Percentiles rank a stretch among this genome's conserved stretches.
Evolutionary conservation across 768 basidiomycete species (phyloP).

Genomic region (Pulveroboletus ravenelii): DNA sequence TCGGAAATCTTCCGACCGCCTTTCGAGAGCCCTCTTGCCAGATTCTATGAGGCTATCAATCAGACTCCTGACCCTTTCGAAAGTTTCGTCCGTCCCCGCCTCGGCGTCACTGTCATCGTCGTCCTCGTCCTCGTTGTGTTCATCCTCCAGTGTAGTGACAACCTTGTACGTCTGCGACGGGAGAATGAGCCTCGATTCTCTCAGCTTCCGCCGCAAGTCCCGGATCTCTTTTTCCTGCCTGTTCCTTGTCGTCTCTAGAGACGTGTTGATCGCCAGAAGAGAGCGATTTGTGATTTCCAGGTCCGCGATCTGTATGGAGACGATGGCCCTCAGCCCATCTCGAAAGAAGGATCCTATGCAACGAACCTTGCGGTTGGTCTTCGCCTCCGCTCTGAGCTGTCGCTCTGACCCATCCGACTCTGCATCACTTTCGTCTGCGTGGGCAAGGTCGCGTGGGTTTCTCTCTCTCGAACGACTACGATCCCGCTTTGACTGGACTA

Average conservation of each 20-base stretch:
- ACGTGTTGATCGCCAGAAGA: constrained; percentile 76
- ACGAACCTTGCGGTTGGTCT: constrained; percentile 80
- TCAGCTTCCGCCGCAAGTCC: constrained; percentile 74
- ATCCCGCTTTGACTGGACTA: constrained; percentile 11
- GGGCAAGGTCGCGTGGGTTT: constrained; percentile 5
- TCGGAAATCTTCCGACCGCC: constrained; percentile 48
- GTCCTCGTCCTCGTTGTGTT: constrained; percentile 36
- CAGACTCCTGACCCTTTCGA: constrained; percentile 57
- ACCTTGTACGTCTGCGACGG: constrained; percentile 61
- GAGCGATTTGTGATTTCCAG: constrained; percentile 88
- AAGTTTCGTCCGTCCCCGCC: constrained; percentile 49
- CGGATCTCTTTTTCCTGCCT: constrained; percentile 82
- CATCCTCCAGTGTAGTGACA: constrained; percentile 43
- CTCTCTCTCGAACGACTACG: constrained; percentile 21
- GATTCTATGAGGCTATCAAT: constrained; percentile 58
- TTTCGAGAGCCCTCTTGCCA: constrained; percentile 60
- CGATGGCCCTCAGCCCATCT: neutral
- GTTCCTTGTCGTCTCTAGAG: constrained; percentile 75
- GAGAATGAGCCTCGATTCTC: constrained; percentile 75
- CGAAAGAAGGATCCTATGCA: neutral
- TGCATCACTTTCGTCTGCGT: constrained; percentile 31
- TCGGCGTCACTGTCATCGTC: constrained; percentile 39
- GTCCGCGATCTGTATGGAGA: constrained; percentile 69
- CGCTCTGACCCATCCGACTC: constrained; percentile 38
- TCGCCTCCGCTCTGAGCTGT: constrained; percentile 66